Evolutionary conservation across 352 stramenopile species (phyloP), one percentile per base, ranked within the genome.

Genomic region (Globisporangium perplexum): DNA sequence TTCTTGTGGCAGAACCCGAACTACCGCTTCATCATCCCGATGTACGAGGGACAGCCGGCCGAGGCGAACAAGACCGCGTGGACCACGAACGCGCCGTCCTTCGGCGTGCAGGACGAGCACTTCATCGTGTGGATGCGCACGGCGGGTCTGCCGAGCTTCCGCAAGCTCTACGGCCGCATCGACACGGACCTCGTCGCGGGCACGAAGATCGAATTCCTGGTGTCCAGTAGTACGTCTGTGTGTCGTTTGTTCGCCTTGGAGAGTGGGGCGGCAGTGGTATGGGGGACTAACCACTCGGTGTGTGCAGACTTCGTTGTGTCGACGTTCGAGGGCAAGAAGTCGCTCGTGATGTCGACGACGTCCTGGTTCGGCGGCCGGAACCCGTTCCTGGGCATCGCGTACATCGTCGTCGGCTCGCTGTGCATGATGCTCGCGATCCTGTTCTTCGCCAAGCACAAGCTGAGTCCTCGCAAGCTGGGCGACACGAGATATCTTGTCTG

Each of bases 41-140:
- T 75, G 68, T 73, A 74, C 62, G 48, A 65, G 17, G 68, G 69
- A 10, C 73, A 91, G 60, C 50, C 61, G 14, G 35, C 78, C 8
- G 72, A 85, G 46, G 63, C 74, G 14, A 94, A 94, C 61, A 74
- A 83, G 72, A 94, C 83, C 23, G 81, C 82, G 46, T 94, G 83
- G 83, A 94, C 83, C 18, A 81, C 68, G 6, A 38, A 47, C 14
- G 65, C 77, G 24, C 60, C 74, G 24, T 69, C 75, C n/a, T 92
- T 69, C 53, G 95, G 96, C 35, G 96, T 99, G 10, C 87, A 96
- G 57, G 96, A 99, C 71, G 97, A 99, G 72, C 97, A 99, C 72
- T 99, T 99, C 76, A 98, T 99, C 44, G 97, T 99, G 18, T 99
- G 98, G 98, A 99, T 99, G 97, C 83, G 96, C 36, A 98, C 93